Evolutionary conservation across 2,329 filamentous ascomycete species (phyloP).

Genomic region (Pseudocercospora pini-densiflorae): DNA sequence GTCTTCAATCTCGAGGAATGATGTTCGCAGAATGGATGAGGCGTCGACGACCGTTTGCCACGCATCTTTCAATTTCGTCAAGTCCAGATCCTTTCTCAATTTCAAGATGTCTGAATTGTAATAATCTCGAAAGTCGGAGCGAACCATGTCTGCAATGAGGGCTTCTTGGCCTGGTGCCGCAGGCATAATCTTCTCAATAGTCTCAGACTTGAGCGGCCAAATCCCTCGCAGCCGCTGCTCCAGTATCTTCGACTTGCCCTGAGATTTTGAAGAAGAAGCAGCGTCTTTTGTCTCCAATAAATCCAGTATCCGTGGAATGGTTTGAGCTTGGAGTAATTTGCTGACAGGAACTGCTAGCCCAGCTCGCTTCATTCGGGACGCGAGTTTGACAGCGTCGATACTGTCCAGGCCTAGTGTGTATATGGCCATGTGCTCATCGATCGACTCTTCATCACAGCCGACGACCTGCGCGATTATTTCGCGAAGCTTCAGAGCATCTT

Average conservation of each 20-base stretch:
- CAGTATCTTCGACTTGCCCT: conserved; percentile 19
- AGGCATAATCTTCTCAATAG: conserved; percentile 67
- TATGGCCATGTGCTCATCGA: conserved; percentile 67
- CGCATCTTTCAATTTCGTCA: conserved; percentile 61
- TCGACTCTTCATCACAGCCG: conserved; percentile 53
- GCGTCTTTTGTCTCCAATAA: conserved; percentile 8
- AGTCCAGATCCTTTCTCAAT: conserved; percentile 60
- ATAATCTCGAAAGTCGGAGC: conserved; percentile 74
- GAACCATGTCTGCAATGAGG: conserved; percentile 81
- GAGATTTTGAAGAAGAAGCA: not conserved
- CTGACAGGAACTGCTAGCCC: conserved; percentile 71
- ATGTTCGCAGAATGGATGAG: conserved; percentile 76
- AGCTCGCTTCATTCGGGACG: conserved; percentile 68
- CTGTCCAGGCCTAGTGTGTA: conserved; percentile 88
- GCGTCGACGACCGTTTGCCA: conserved; percentile 64
- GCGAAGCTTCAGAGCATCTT: conserved; percentile 58
- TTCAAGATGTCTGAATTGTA: conserved; percentile 83
- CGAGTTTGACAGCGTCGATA: conserved; percentile 86
- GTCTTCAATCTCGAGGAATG: conserved; percentile 70
- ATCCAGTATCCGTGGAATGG: conserved; percentile 64
- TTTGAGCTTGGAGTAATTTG: conserved; percentile 74
- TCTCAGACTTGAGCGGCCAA: conserved; percentile 18
- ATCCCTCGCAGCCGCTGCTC: conserved; percentile 20
- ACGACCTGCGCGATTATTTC: conserved; percentile 68
- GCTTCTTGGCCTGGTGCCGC: conserved; percentile 84